These are phyloP conservation scores for Epichloe uncinata DNA, from an alignment of 2,329 filamentous ascomycete species.

Conservation along the genomic window DNA sequence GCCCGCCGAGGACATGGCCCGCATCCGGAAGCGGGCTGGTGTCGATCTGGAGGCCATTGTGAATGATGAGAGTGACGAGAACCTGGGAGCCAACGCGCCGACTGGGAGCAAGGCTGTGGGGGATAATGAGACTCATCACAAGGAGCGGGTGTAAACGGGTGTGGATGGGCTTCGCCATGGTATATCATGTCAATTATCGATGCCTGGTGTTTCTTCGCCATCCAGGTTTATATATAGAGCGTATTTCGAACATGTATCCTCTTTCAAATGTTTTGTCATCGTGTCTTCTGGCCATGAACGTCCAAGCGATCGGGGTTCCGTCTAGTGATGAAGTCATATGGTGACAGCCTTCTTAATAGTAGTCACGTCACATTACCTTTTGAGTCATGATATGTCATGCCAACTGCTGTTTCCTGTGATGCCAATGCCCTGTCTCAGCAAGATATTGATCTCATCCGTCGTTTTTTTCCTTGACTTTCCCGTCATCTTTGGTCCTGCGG, in stretches of 20 bases:
- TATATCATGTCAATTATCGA: not conserved
- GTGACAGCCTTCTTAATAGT: no score
- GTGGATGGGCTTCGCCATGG: not conserved
- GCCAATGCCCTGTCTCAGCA: slow-evolving; percentile 29
- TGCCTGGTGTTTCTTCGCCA: not conserved
- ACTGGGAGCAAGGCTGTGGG: not conserved
- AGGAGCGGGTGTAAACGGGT: not conserved
- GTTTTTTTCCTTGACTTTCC: slow-evolving; percentile 40
- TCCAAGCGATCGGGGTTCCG: no score
- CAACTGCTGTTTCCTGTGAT: no score
- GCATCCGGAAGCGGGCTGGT: slow-evolving; percentile 28
- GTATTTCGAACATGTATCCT: not conserved
- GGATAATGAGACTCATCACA: not conserved
- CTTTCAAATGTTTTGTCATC: no score
- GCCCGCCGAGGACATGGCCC: slow-evolving; percentile 28
- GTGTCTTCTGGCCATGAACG: no score
- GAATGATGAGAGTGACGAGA: not conserved
- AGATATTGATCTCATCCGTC: slow-evolving; percentile 45
- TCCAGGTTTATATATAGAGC: not conserved
- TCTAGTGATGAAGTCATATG: no score
- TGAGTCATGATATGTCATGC: not conserved
- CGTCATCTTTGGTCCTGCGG: slow-evolving; percentile 14
- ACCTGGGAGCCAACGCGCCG: not conserved
- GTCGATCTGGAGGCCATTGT: slow-evolving; percentile 20
- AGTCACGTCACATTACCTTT: no score